A percentile compares a stretch with the other conserved stretches of the same genome.
Conservation (phyloP, 1,139 yeast genomes). For the Pneumocystis canis region DNA sequence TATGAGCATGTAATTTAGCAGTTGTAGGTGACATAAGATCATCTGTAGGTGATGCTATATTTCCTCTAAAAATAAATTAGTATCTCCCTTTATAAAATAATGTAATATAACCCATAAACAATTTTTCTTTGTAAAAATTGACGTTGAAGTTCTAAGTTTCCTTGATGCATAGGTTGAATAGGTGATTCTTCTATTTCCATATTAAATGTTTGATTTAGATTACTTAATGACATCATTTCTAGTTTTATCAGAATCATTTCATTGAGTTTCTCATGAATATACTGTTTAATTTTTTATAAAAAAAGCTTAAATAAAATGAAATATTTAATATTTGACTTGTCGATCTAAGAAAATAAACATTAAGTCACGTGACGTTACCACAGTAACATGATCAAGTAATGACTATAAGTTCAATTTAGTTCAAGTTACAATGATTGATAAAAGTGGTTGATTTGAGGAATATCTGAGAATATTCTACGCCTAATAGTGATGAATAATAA, state of each 20-base stretch:
- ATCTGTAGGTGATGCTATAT: constrained; percentile 46
- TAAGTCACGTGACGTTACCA: no score
- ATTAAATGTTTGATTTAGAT: neutral
- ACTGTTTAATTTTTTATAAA: neutral
- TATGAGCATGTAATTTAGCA: constrained; percentile 38
- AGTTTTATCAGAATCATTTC: neutral
- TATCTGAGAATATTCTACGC: no score
- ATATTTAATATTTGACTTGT: neutral
- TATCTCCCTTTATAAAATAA: neutral
- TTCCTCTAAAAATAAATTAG: constrained; percentile 5
- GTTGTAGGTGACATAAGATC: constrained; percentile 44
- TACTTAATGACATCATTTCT: neutral
- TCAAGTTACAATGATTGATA: no score
- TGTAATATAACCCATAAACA: neutral
- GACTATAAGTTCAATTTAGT: no score
- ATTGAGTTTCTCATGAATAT: no score
- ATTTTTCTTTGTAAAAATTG: constrained; percentile 8
- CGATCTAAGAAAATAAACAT: no score
- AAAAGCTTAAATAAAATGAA: neutral
- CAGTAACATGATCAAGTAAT: no score
- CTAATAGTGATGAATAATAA: no score
- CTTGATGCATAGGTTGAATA: constrained; percentile 13
- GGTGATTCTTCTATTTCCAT: neutral
- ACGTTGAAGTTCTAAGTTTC: constrained; percentile 10
- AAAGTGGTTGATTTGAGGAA: no score